A percentile compares a stretch with the other conserved stretches of the same genome.
Conservation (phyloP, 2,329 filamentous ascomycete species). For the Fonsecaea monophora region DNA sequence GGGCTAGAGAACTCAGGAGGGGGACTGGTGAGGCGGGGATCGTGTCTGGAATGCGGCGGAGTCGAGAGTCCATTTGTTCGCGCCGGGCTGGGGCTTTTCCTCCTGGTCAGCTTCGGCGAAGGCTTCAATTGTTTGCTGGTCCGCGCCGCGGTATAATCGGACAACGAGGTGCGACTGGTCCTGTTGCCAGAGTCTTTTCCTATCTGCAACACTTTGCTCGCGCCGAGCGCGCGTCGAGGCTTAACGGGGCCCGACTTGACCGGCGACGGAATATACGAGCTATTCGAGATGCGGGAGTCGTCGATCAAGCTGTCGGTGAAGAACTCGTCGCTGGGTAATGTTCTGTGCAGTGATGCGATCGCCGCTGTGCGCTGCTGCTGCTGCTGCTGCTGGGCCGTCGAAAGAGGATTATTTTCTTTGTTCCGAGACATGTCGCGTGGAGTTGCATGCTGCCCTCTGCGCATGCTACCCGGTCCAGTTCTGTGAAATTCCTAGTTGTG, state of each 20-base stretch:
- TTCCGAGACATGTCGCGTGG: constrained; percentile 37
- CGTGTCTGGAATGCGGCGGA: constrained; percentile 36
- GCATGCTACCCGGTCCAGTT: constrained; percentile 28
- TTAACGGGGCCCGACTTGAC: constrained; percentile 30
- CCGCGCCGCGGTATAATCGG: constrained; percentile 33
- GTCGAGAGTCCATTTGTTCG: constrained; percentile 34
- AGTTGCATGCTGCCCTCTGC: constrained; percentile 24
- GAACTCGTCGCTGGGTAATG: constrained; percentile 37
- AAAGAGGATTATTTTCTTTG: constrained; percentile 38
- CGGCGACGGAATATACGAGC: constrained; percentile 35
- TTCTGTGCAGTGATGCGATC: constrained; percentile 18
- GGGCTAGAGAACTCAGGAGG: constrained; percentile 48
- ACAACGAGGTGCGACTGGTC: constrained; percentile 21
- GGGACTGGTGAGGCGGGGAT: constrained; percentile 38
- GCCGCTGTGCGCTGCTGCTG: constrained; percentile 22
- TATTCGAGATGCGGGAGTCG: constrained; percentile 27
- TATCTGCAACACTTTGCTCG: constrained; percentile 49
- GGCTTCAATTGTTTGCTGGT: constrained; percentile 31
- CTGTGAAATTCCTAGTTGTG: not conserved
- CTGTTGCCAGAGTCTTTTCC: constrained; percentile 49
- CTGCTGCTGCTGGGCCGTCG: constrained; percentile 8
- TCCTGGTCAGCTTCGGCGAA: constrained; percentile 33
- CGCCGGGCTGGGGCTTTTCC: constrained; percentile 44
- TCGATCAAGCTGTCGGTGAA: constrained; percentile 41
- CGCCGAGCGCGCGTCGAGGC: constrained; percentile 45